Percentiles rank a stretch among this genome's conserved stretches.
phyloP scores from a whole-genome alignment of 1,139 yeast genomes.

The Geotrichum reessii region DNA sequence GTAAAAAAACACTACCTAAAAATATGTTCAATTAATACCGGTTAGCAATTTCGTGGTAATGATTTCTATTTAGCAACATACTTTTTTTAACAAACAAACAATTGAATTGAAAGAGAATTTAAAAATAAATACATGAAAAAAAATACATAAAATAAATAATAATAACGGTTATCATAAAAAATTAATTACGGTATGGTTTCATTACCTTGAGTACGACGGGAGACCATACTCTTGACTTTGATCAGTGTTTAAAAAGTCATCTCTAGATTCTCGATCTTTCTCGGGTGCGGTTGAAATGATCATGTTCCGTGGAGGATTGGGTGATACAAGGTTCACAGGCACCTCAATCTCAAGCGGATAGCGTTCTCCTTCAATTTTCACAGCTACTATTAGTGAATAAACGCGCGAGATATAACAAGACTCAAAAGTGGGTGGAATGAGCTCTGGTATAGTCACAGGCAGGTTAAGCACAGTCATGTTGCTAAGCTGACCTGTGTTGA shows the following conservation, averaged over 20 bases:
- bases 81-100: not conserved
- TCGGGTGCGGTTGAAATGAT: not conserved
- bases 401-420: not conserved
- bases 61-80: no score
- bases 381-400: not conserved
- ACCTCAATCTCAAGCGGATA: not conserved
- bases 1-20: no score
- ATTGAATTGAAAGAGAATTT: not conserved
- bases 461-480: not conserved
- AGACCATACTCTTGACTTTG: not conserved
- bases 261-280: not conserved
- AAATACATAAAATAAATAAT: not conserved
- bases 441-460: not conserved
- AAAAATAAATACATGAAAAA: not conserved
- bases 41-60: no score
- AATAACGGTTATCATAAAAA: not conserved
- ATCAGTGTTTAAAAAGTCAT: not conserved
- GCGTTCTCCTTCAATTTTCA: not conserved
- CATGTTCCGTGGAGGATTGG: not conserved
- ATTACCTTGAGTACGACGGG: not conserved
- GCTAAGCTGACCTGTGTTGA: not conserved
- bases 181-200: not conserved
- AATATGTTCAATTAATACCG: no score
- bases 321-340: not conserved
- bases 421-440: not conserved